Base-by-base conservation (phyloP, 305 asterid species). In the Solanum hybrid region DNA sequence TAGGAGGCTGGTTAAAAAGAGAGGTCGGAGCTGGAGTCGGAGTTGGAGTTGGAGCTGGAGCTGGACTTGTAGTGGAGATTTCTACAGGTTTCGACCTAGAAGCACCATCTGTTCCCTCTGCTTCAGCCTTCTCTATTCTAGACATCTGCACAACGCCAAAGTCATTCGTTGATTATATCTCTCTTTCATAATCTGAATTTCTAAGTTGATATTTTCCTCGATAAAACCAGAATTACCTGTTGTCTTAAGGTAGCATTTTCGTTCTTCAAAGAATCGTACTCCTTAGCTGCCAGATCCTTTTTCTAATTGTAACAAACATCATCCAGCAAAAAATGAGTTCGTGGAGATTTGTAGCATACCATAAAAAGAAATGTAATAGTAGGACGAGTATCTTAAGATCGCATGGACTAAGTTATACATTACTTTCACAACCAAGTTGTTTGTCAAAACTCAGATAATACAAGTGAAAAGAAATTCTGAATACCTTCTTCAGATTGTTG, bases 401-500 rank as follows among this genome's bases (percentile, higher is more conserved):
- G 35, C 60, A 64, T n/a, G 80, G 40, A 56, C 76, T 0, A 13
- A 32, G 5, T 85, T 85, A 60, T 69, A 14, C 79, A 29, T 40
- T 27, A 35, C 79, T 56, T 60, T 12, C 9, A 77, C 22, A 46
- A 46, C 27, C 51, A 32, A 60, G 72, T 22, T 60, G 38, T 60
- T 85, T 32, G 32, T 60, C 34, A 34, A 20, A 56, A 85, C n/a
- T 85, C 14, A 5, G 37, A 87, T 4, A 32, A 7, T 72, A 89
- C 37, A 34, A 51, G 38, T 76, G 71, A 64, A 89, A 64, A 80
- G 71, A 64, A 38, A 79, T 24, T 66, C 6, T 1, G 20, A 66
- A 89, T 88, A 94, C 98, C 95, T 77, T 92, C 92, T 92, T 95
- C 90, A 96, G 87, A 91, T 88, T 90, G 88, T 92, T 90, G 12